phyloP scores from a whole-genome alignment of 2,329 filamentous ascomycete genomes.

The Alternaria angustiovoidea region DNA sequence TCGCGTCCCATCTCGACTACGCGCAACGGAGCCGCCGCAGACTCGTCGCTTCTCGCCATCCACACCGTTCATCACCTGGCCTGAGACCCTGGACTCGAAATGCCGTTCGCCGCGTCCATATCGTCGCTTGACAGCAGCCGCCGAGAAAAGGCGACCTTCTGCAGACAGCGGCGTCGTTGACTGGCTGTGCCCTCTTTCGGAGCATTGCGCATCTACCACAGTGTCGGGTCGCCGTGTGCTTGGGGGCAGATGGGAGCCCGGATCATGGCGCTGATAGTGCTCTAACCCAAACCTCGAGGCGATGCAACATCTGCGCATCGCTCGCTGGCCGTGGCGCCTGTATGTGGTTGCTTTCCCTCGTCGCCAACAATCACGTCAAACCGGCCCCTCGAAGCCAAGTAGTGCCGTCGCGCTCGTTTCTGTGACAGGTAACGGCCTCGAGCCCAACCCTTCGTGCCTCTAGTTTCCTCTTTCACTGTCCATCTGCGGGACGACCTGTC shows the following conservation, averaged over 20 bases:
- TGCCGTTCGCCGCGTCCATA: constrained; percentile 32
- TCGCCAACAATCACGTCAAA: constrained; percentile 18
- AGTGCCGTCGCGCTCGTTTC: constrained; percentile 27
- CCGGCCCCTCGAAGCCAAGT: constrained; percentile 25
- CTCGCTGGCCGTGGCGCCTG: constrained; percentile 30
- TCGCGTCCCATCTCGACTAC: constrained; percentile 17
- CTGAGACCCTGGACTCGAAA: constrained; percentile 17
- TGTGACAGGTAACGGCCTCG: constrained; percentile 49
- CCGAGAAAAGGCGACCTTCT: constrained; percentile 24
- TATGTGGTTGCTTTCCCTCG: constrained; percentile 23
- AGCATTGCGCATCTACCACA: constrained; percentile 45
- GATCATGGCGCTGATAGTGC: constrained; percentile 40
- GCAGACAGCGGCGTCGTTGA: constrained; percentile 20
- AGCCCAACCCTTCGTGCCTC: constrained; percentile 24
- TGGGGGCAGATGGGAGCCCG: constrained; percentile 34
- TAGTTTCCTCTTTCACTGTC: constrained; percentile 24
- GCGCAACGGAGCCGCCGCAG: constrained; percentile 29
- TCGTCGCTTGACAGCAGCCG: constrained; percentile 16
- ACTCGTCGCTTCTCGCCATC: constrained; percentile 22
- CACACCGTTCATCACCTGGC: constrained; percentile 13
- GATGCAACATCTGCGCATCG: constrained; percentile 39
- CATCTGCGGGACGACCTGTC: constrained; percentile 35
- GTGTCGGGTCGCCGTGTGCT: constrained; percentile 40
- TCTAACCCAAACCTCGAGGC: constrained; percentile 34
- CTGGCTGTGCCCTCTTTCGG: constrained; percentile 45